These are phyloP conservation scores for Talaromyces atroroseus DNA, from an alignment of 2,329 filamentous ascomycete species.

Conservation along the genomic window DNA sequence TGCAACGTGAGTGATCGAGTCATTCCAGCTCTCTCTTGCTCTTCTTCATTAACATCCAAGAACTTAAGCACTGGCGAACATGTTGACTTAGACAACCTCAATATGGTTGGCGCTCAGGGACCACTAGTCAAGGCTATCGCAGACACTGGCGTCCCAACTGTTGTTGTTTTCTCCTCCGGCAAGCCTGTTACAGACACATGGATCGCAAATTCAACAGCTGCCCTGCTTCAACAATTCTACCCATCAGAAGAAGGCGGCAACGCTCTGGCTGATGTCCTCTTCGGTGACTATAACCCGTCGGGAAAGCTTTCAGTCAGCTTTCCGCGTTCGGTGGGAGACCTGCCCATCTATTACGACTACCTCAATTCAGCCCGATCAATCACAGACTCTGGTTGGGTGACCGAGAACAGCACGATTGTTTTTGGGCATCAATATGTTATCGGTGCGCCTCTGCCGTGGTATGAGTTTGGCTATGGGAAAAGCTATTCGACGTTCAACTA, in stretches of 20 bases:
- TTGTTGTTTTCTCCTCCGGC: conserved; percentile 63
- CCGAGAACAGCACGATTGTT: conserved; percentile 53
- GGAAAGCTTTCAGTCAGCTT: conserved; percentile 64
- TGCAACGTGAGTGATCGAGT: conserved; percentile 46
- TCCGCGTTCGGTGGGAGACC: conserved; percentile 60
- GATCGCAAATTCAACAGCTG: conserved; percentile 61
- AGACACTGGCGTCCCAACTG: conserved; percentile 60
- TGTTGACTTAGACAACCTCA: conserved; percentile 59
- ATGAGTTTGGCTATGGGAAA: conserved; percentile 62
- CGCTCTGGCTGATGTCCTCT: conserved; percentile 61
- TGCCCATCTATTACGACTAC: conserved; percentile 68
- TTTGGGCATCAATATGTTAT: conserved; percentile 64
- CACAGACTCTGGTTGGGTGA: conserved; percentile 49
- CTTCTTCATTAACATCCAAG: background rate
- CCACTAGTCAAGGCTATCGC: conserved; percentile 62
- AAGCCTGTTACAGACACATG: conserved; percentile 69
- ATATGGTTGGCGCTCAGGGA: conserved; percentile 65
- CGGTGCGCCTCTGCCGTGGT: conserved; percentile 54
- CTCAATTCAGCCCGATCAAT: conserved; percentile 58
- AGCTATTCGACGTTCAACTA: conserved; percentile 63
- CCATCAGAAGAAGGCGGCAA: conserved; percentile 63
- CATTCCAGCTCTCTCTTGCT: background rate
- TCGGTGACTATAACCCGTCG: conserved; percentile 60
- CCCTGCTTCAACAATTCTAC: conserved; percentile 70
- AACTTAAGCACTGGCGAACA: conserved; percentile 59